phyloP scores from a whole-genome alignment of 257 asterid genomes.

The Solanum sparsipilum region DNA sequence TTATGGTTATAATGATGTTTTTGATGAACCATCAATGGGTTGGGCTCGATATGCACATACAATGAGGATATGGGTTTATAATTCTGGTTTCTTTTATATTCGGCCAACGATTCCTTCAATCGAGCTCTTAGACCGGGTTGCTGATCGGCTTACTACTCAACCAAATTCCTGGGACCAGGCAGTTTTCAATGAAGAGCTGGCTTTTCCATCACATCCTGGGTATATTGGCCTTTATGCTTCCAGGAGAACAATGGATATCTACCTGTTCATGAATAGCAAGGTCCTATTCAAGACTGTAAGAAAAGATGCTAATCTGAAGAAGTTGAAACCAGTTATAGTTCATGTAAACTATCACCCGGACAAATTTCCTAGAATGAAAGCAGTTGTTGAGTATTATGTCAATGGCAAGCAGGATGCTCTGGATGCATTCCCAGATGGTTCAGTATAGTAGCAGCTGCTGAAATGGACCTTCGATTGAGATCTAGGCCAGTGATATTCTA shows the following conservation, averaged over 20 bases:
- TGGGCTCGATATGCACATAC: slow-evolving; percentile 24
- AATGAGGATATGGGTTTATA: slow-evolving; percentile 22
- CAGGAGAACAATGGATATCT: slow-evolving; percentile 19
- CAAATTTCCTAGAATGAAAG: slow-evolving; percentile 19
- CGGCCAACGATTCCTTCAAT: slow-evolving; percentile 18
- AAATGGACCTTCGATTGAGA: neutral
- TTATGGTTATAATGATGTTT: slow-evolving; percentile 20
- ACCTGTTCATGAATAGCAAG: slow-evolving; percentile 20
- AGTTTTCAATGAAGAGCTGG: slow-evolving; percentile 17
- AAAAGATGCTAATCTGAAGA: slow-evolving; percentile 11
- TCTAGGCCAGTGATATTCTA: neutral
- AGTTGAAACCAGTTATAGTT: slow-evolving; percentile 17
- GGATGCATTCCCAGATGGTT: slow-evolving; percentile 21
- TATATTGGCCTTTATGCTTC: slow-evolving; percentile 18
- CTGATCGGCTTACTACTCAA: slow-evolving; percentile 12
- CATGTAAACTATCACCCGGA: slow-evolving; percentile 22
- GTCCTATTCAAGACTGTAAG: slow-evolving; percentile 18
- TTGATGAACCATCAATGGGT: slow-evolving; percentile 18
- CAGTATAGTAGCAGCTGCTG: neutral
- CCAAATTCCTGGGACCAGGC: slow-evolving; percentile 20
- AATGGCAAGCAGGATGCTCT: slow-evolving; percentile 16
- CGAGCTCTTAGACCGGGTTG: slow-evolving; percentile 19
- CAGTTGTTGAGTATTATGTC: slow-evolving; percentile 18
- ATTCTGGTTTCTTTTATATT: slow-evolving; percentile 18
- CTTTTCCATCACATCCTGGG: slow-evolving; percentile 19